Percentiles rank a stretch among this genome's conserved stretches.
phyloP scores from a whole-genome alignment of 2,329 filamentous ascomycete genomes.

The Microascus cirrosus region DNA sequence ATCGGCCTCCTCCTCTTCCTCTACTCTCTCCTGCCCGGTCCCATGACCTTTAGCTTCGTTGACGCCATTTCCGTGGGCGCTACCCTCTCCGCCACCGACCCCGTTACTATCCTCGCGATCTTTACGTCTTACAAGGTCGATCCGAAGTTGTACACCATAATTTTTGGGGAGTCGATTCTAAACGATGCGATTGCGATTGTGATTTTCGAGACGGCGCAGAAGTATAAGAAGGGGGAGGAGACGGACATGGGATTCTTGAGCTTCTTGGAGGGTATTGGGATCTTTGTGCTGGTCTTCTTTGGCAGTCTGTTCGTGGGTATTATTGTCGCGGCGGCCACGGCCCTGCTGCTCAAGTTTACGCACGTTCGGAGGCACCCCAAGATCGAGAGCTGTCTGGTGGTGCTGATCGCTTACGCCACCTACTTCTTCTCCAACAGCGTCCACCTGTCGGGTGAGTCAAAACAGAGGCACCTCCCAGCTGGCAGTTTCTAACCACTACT shows the following conservation, averaged over 20 bases:
- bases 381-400: constrained; percentile 90
- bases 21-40: constrained; percentile 78
- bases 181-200: constrained; percentile 99
- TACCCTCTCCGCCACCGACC: constrained; percentile 91
- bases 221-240: constrained; percentile 69
- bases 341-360: constrained; percentile 85
- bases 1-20: constrained; percentile 80
- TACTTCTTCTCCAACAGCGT: constrained; percentile 98
- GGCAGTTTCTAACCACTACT: not conserved
- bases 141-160: constrained; percentile 95
- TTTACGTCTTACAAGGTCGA: constrained; percentile 99
- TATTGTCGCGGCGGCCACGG: constrained; percentile 74
- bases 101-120: constrained; percentile 94
- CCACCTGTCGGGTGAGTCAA: constrained; percentile 74
- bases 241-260: constrained; percentile 66
- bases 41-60: constrained; percentile 78
- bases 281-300: constrained; percentile 95
- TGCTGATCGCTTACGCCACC: constrained; percentile 88
- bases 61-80: constrained; percentile 95
- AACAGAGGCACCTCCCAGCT: constrained; percentile 3
- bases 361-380: constrained; percentile 87
- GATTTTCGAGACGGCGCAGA: constrained; percentile 93
- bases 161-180: constrained; percentile 95
- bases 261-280: constrained; percentile 81
- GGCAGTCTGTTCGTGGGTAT: constrained; percentile 85